phyloP scores from a whole-genome alignment of 1,284 basidiomycete genomes.

The Ceratobasidium papillatum region DNA sequence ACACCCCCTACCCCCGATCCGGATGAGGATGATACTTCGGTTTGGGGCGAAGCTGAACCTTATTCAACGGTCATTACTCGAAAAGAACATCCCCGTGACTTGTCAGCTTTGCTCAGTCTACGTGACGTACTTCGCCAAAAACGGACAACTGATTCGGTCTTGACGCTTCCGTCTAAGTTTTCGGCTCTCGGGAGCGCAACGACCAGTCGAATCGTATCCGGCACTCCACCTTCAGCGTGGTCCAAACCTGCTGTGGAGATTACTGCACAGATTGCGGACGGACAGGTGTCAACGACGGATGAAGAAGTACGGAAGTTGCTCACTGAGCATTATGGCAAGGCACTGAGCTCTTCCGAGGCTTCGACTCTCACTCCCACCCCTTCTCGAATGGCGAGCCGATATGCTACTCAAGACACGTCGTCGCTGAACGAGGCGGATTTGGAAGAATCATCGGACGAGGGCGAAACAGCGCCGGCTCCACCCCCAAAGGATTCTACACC shows the following conservation, averaged over 20 bases:
- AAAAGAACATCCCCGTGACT: conserved; percentile 69
- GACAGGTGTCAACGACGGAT: conserved; percentile 54
- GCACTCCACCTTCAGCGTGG: conserved; percentile 59
- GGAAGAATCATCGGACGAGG: conserved; percentile 33
- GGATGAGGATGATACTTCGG: conserved; percentile 10
- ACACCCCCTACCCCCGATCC: conserved; percentile 38
- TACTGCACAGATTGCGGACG: conserved; percentile 61
- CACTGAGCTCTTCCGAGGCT: conserved; percentile 11
- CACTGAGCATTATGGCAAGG: conserved; percentile 34
- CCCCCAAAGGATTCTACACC: conserved; percentile 42
- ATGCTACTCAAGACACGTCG: neutral
- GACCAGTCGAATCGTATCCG: conserved; percentile 40
- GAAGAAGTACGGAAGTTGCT: conserved; percentile 34
- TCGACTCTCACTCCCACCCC: conserved; percentile 7
- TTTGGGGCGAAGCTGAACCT: conserved; percentile 59
- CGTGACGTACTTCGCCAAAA: conserved; percentile 67
- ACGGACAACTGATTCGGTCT: conserved; percentile 48
- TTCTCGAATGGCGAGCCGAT: neutral
- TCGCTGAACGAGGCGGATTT: neutral
- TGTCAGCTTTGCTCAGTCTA: conserved; percentile 63
- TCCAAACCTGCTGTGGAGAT: conserved; percentile 68
- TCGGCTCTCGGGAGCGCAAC: conserved; percentile 40
- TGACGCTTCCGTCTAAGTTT: conserved; percentile 42
- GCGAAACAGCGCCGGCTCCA: conserved; percentile 27
- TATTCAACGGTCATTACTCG: conserved; percentile 67